Evolutionary conservation across 352 stramenopile genomes (phyloP).

Genomic region (Globisporangium cederbergense): DNA sequence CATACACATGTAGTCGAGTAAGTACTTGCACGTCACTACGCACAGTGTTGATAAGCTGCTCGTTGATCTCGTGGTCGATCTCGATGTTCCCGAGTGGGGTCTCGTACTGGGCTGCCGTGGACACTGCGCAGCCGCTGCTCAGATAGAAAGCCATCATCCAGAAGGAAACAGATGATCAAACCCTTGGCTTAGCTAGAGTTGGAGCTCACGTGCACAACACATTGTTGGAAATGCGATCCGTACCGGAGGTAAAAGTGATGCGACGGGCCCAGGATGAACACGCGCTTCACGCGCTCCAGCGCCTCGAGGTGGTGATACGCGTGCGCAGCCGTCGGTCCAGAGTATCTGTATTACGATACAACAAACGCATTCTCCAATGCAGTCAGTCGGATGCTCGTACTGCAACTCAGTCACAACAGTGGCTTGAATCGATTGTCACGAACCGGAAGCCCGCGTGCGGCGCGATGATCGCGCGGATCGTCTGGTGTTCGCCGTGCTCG

Average conservation of each 20-base stretch:
- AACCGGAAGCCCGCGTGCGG: conserved; percentile 86
- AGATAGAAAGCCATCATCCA: not conserved
- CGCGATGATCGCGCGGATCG: conserved; percentile 79
- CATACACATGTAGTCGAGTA: too few relatives aligned
- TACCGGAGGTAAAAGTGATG: conserved; percentile 95
- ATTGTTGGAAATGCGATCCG: not conserved
- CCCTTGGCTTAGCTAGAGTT: too few relatives aligned
- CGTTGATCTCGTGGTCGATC: conserved; percentile 89
- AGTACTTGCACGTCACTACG: not conserved
- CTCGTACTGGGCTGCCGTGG: conserved; percentile 84
- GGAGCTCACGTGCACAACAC: not conserved
- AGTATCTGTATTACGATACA: conserved; percentile 70
- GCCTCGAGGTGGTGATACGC: conserved; percentile 89
- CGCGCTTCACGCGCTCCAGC: conserved; percentile 61
- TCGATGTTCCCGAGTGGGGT: conserved; percentile 93
- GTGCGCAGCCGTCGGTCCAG: conserved; percentile 91
- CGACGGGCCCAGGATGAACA: conserved; percentile 94
- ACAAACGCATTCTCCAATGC: not conserved
- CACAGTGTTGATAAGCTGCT: conserved; percentile 83
- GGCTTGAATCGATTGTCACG: not conserved
- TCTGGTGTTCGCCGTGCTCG: conserved; percentile 30
- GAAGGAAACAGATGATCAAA: too few relatives aligned
- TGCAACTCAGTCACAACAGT: not conserved
- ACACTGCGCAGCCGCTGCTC: conserved; percentile 75
- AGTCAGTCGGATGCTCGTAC: not conserved